Evolutionary conservation across 352 stramenopile genomes (phyloP).

Genomic region (Globisporangium alternatum): DNA sequence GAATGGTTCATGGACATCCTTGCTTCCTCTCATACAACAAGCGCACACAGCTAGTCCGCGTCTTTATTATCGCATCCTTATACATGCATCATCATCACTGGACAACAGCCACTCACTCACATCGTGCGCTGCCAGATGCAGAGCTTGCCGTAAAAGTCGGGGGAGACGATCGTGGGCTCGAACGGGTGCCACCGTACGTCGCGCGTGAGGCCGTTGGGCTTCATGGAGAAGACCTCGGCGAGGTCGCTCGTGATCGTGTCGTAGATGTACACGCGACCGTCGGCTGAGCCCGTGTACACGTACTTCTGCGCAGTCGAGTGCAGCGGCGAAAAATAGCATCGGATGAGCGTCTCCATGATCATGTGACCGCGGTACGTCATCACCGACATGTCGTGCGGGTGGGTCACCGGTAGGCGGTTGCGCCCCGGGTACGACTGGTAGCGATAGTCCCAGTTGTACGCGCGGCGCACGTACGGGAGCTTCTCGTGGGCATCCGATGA

Average conservation of each 20-base stretch:
- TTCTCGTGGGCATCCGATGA: constrained; percentile 45
- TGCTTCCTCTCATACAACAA: not conserved
- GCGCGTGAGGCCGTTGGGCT: constrained; percentile 69
- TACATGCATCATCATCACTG: not conserved
- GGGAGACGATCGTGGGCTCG: constrained; percentile 78
- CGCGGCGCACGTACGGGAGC: constrained; percentile 39
- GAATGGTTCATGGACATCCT: no score
- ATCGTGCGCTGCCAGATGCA: constrained; percentile 69
- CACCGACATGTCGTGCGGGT: constrained; percentile 71
- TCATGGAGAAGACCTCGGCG: constrained; percentile 79
- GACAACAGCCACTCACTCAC: not conserved
- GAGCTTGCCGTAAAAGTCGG: constrained; percentile 85
- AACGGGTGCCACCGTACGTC: constrained; percentile 85
- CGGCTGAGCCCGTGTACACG: constrained; percentile 80
- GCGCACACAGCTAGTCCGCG: not conserved
- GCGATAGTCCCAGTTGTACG: constrained; percentile 81
- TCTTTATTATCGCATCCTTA: not conserved
- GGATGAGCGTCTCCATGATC: constrained; percentile 81
- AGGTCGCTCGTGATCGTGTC: constrained; percentile 69
- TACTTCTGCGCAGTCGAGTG: constrained; percentile 87
- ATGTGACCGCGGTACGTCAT: constrained; percentile 85
- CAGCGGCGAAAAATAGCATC: constrained; percentile 83
- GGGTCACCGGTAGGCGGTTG: constrained; percentile 47
- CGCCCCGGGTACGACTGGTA: constrained; percentile 74
- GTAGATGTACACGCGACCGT: constrained; percentile 84